Base-by-base conservation (phyloP, 2,329 filamentous ascomycete species). In the Diplocarpon rosae region DNA sequence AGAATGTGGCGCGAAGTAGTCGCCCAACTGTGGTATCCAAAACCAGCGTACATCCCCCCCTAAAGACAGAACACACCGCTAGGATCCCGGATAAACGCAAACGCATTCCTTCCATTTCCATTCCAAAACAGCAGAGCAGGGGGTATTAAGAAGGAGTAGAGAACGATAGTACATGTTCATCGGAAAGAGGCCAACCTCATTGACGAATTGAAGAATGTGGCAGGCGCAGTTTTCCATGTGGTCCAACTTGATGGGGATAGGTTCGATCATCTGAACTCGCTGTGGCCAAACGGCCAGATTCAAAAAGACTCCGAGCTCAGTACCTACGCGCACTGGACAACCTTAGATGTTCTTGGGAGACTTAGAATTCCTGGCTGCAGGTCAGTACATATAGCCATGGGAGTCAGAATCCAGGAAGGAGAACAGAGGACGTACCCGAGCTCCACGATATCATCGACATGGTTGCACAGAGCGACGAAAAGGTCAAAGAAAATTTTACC, bases 381-480 rank as follows among this genome's bases (percentile, higher is more conserved):
- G 52, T 55, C 37, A 48, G 48, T 55, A 42, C 20, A 24, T 24
- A 7, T 7, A 34, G 35, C 41, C 15, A 28, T 38, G 45, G 40
- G 45, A 35, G 50, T 55, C 55, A 53, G 52, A 45, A 45, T 48
- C 54, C 38, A 36, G 34, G 45, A 37, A 33, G 27, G 15, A 39
- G 13, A 44, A n/a, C n/a, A 46, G 36, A 47, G 34, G 37, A 51
- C 56, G 44, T 54, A 61, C 59, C 77, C 83, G 67, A 86, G 80
- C 64, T 92, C 87, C 69, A 86, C 83, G 69, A 95, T 80, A 68
- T 95, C 89, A 76, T 95, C 89, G 62, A 95, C 83, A 72, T 95
- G 89, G 70, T 95, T 95, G 75, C 87, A 94, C 83, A 95, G 85
- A 61, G 89, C 89, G 64, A 95, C 89, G 67, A 95, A 96, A 67